A percentile compares a stretch with the other conserved stretches of the same genome.
These are phyloP conservation scores for Penicillium psychrofluorescens DNA, from an alignment of 495 filamentous ascomycete genomes.

Conservation along the genomic window DNA sequence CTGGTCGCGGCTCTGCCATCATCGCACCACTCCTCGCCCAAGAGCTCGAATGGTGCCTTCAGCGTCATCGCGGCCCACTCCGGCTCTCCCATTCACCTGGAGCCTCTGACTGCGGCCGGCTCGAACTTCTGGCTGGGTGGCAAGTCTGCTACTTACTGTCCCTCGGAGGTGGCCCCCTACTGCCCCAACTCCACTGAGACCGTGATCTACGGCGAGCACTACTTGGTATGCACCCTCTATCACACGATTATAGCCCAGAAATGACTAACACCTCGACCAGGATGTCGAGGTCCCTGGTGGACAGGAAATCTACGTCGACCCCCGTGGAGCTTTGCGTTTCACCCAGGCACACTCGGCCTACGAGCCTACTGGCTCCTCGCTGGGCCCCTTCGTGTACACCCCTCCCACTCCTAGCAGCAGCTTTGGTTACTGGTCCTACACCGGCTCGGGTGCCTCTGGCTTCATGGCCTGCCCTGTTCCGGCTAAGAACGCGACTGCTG, in stretches of 20 bases:
- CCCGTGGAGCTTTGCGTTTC: constrained; percentile 46
- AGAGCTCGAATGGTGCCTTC: constrained; percentile 13
- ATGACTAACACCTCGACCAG: constrained; percentile 9
- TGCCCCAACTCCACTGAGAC: constrained; percentile 29
- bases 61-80: constrained; percentile 25
- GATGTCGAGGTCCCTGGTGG: constrained; percentile 54
- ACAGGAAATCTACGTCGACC: constrained; percentile 50
- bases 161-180: constrained; percentile 8
- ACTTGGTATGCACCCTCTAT: constrained; percentile 7
- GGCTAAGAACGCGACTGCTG: constrained; percentile 5
- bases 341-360: constrained; percentile 48
- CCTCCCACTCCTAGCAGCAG: constrained; percentile 2
- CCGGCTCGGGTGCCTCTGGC: constrained; percentile 18
- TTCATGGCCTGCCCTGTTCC: constrained; percentile 29
- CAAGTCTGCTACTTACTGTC: constrained; percentile 21
- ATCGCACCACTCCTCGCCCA: constrained; percentile 1
- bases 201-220: constrained; percentile 16
- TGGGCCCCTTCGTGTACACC: constrained; percentile 32
- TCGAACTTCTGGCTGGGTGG: constrained; percentile 28
- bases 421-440: constrained; percentile 19
- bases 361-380: constrained; percentile 42
- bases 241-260: background rate
- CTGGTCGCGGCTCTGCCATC: constrained; percentile 17
- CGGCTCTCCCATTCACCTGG: constrained; percentile 26
- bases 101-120: constrained; percentile 23